Percentiles rank a stretch among this genome's conserved stretches.
Conservation (phyloP, 176 grass and related monocot species). For the Canna indica region DNA sequence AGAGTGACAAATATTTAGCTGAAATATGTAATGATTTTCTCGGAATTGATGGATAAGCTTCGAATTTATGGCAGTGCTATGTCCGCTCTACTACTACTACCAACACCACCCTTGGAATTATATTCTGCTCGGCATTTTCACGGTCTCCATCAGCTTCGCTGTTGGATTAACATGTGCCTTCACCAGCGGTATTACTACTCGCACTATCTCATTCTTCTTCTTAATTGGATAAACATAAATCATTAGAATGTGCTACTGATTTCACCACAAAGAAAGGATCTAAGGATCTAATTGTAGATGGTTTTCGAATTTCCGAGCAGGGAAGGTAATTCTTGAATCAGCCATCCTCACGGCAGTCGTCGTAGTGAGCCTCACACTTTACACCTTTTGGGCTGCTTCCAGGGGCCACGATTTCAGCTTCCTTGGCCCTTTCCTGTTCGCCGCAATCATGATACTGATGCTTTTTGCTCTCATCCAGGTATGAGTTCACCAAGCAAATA, state of each 20-base stretch:
- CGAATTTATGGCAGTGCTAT: conserved; percentile 46
- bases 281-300: background rate
- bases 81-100: conserved; percentile 87
- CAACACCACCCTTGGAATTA: conserved; percentile 62
- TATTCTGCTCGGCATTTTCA: conserved; percentile 69
- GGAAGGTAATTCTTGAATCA: conserved; percentile 74
- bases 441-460: conserved; percentile 61
- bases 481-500: too few relatives aligned
- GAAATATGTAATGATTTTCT: background rate
- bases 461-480: conserved; percentile 79
- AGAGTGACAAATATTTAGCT: background rate
- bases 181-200: conserved; percentile 39
- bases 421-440: conserved; percentile 78
- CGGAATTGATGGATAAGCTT: background rate
- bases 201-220: too few relatives aligned
- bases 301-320: conserved; percentile 1
- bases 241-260: too few relatives aligned
- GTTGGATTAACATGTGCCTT: conserved; percentile 82
- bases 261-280: background rate
- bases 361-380: conserved; percentile 74
- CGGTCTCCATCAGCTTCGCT: conserved; percentile 74
- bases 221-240: too few relatives aligned
- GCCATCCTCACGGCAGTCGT: conserved; percentile 64
- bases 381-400: conserved; percentile 87
- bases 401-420: conserved; percentile 85